A percentile compares a stretch with the other conserved stretches of the same genome.
Evolutionary conservation across 768 basidiomycete species (phyloP).

Genomic region (Lentinula lateritia): DNA sequence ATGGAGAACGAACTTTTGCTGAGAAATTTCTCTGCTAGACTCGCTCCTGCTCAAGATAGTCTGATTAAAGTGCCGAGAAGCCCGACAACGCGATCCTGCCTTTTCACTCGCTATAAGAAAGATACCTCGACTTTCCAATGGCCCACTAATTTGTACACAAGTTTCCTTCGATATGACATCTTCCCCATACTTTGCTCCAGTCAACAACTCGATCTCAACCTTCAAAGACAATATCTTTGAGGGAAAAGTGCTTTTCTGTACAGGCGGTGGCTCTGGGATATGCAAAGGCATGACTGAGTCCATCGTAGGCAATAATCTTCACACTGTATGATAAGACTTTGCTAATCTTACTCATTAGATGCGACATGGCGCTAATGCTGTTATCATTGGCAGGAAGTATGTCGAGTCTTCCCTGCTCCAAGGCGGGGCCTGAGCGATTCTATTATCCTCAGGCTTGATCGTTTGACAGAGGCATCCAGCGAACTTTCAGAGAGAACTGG

Average conservation of each 20-base stretch:
- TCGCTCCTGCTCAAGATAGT: too few relatives aligned
- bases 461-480: constrained; percentile 61
- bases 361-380: constrained; percentile 75
- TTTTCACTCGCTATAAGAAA: background rate
- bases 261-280: constrained; percentile 91
- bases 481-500: constrained; percentile 71
- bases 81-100: too few relatives aligned
- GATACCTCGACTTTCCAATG: background rate
- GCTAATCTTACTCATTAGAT: constrained; percentile 40
- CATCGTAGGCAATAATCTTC: constrained; percentile 44
- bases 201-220: constrained; percentile 48
- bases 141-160: background rate
- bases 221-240: constrained; percentile 83
- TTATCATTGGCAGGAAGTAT: constrained; percentile 86
- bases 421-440: background rate
- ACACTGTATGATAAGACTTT: background rate
- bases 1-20: background rate
- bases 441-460: constrained; percentile 49
- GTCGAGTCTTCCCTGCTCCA: constrained; percentile 15
- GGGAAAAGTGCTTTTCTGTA: constrained; percentile 88
- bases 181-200: constrained; percentile 35
- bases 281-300: constrained; percentile 84
- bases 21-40: too few relatives aligned
- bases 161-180: constrained; percentile 31
- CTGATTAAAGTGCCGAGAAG: too few relatives aligned